Evolutionary conservation across 768 basidiomycete genomes (phyloP).

Genomic region (Rossbeevera mucosa): DNA sequence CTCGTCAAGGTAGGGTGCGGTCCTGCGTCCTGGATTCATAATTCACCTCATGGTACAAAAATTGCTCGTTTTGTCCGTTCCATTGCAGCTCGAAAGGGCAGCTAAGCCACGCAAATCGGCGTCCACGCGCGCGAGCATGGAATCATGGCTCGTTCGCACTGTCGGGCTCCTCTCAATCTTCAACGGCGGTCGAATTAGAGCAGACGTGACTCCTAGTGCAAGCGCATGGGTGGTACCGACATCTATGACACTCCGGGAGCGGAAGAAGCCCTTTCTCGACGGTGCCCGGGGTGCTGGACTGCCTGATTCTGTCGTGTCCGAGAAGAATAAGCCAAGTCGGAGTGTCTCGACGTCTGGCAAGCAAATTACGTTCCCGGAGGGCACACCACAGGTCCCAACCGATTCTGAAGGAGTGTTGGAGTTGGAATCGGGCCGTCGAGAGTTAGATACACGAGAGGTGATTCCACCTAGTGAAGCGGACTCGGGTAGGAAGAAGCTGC

Average conservation of each 20-base stretch:
- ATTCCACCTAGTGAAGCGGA: conserved; percentile 6
- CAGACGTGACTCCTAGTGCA: background rate
- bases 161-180: conserved; percentile 24
- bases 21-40: background rate
- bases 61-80: background rate
- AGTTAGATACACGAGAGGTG: background rate
- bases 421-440: background rate
- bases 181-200: background rate
- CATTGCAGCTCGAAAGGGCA: conserved; percentile 57
- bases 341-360: conserved; percentile 6
- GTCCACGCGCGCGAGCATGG: conserved; percentile 31
- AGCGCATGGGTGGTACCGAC: conserved; percentile 28
- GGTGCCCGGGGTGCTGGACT: background rate
- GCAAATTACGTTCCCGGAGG: background rate
- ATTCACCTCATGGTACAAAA: background rate
- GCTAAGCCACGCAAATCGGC: conserved; percentile 53
- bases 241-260: conserved; percentile 48
- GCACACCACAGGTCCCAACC: background rate
- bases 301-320: background rate
- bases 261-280: conserved; percentile 29
- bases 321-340: background rate
- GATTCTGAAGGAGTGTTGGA: background rate
- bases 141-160: conserved; percentile 59
- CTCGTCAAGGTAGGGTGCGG: conserved; percentile 45
- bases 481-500: conserved; percentile 45